Evolutionary conservation across 163 green algal species (phyloP).

Genomic region (Prototheca stagnorum): DNA sequence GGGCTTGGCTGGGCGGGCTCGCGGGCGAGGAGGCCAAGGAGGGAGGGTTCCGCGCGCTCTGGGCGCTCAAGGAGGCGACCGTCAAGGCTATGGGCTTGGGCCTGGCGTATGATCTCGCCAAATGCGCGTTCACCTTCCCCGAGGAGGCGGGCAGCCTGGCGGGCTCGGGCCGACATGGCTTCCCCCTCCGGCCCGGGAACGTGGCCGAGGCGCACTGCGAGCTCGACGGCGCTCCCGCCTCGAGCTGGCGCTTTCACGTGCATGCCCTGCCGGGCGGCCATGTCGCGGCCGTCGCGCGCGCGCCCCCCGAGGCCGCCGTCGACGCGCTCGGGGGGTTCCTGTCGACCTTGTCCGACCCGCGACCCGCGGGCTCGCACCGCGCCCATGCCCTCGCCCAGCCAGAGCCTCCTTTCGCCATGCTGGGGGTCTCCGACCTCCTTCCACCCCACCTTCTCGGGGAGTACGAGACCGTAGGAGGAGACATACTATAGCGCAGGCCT

Average conservation of each 20-base stretch:
- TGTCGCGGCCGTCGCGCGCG: slow-evolving; percentile 37
- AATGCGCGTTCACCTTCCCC: slow-evolving; percentile 21
- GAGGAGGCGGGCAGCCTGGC: too few species aligned
- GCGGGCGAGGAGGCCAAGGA: slow-evolving; percentile 9
- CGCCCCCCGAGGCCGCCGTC: slow-evolving; percentile 23
- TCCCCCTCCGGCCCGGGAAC: too few species aligned
- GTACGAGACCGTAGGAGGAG: slow-evolving; percentile 14
- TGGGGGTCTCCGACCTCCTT: slow-evolving; percentile 12
- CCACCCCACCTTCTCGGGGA: background rate
- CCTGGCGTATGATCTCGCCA: slow-evolving; percentile 45
- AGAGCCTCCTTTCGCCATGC: slow-evolving; percentile 15
- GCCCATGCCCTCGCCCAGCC: slow-evolving; percentile 1
- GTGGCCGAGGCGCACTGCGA: background rate
- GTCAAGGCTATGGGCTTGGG: slow-evolving; percentile 66
- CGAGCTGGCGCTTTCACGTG: slow-evolving; percentile 36
- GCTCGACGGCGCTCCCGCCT: background rate
- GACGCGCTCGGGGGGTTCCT: slow-evolving; percentile 33
- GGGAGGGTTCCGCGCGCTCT: slow-evolving; percentile 20
- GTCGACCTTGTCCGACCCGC: slow-evolving; percentile 9
- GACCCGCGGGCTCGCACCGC: background rate
- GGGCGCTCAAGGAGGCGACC: slow-evolving; percentile 50
- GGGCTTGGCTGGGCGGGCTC: slow-evolving; percentile 1
- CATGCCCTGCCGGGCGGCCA: slow-evolving; percentile 30
- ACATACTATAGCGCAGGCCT: too few species aligned
- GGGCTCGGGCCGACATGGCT: too few species aligned